A percentile compares a stretch with the other conserved stretches of the same genome.
These are phyloP conservation scores for Orobanche coerulescens DNA, from an alignment of 257 asterid species.

Conservation along the genomic window DNA sequence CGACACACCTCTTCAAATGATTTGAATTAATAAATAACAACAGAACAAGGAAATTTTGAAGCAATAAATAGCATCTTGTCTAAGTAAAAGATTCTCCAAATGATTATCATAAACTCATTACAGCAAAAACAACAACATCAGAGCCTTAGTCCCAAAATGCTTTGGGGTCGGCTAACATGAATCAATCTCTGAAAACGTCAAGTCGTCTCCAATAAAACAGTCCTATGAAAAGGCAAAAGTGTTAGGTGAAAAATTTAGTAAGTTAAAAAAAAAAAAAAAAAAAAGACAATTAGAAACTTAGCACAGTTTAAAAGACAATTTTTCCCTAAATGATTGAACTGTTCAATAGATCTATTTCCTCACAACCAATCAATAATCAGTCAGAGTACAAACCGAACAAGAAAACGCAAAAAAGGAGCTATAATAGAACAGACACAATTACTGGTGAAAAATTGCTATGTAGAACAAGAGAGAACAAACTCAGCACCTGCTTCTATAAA, in stretches of 20 bases:
- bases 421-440: neutral
- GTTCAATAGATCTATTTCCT: neutral
- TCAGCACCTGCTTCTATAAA: neutral
- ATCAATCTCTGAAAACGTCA: too few relatives aligned
- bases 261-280: too few relatives aligned
- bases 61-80: neutral
- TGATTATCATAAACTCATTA: constrained; percentile 6
- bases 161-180: too few relatives aligned
- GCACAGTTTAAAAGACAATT: neutral
- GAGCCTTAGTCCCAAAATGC: too few relatives aligned
- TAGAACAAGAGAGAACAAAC: neutral
- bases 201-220: too few relatives aligned
- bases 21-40: neutral
- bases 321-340: neutral
- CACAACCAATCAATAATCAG: neutral
- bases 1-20: neutral
- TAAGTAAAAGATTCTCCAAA: neutral
- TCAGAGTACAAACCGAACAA: neutral
- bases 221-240: too few relatives aligned
- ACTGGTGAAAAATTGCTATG: neutral
- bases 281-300: neutral
- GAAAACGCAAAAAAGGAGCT: neutral
- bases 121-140: too few relatives aligned
- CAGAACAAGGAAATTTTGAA: neutral
- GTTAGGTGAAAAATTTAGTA: too few relatives aligned